Percentiles rank a stretch among this genome's conserved stretches.
Evolutionary conservation across 768 basidiomycete genomes (phyloP).

Genomic region (Lyophyllum semitale): DNA sequence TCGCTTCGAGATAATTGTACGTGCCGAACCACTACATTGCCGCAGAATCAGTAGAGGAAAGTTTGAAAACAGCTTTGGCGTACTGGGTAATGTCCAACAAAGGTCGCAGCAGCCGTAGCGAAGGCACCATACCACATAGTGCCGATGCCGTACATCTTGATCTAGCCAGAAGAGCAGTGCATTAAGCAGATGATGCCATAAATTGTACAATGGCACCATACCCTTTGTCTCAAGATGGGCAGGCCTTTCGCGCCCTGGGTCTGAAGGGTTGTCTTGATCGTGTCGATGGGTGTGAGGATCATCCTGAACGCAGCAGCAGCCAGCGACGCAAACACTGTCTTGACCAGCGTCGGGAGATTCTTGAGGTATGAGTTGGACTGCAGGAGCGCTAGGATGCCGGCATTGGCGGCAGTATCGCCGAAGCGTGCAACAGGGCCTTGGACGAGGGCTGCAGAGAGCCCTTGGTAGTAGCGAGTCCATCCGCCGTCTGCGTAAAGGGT

Average conservation of each 20-base stretch:
- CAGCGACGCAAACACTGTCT: conserved; percentile 79
- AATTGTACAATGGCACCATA: conserved; percentile 28
- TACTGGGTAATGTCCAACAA: conserved; percentile 90
- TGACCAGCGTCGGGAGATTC: conserved; percentile 59
- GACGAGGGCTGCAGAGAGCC: conserved; percentile 80
- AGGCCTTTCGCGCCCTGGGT: conserved; percentile 80
- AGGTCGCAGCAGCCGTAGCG: conserved; percentile 91
- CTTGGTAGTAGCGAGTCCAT: conserved; percentile 84
- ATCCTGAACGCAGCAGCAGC: conserved; percentile 87
- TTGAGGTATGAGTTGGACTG: conserved; percentile 73
- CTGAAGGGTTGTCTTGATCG: conserved; percentile 94
- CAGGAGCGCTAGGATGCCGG: conserved; percentile 85
- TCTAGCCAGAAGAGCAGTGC: conserved; percentile 31
- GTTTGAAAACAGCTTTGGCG: conserved; percentile 16
- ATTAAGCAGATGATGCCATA: not conserved
- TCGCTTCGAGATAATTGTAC: conserved; percentile 77
- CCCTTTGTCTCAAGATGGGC: conserved; percentile 64
- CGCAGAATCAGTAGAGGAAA: not conserved
- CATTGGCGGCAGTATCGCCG: conserved; percentile 95
- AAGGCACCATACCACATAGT: conserved; percentile 89
- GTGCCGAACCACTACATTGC: conserved; percentile 72
- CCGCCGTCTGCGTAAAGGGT: conserved; percentile 82
- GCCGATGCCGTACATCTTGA: conserved; percentile 73
- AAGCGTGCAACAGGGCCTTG: conserved; percentile 87
- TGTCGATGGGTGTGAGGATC: conserved; percentile 91